Evolutionary conservation across 257 asterid genomes (phyloP).

Genomic region (Thymus mandschuricus): DNA sequence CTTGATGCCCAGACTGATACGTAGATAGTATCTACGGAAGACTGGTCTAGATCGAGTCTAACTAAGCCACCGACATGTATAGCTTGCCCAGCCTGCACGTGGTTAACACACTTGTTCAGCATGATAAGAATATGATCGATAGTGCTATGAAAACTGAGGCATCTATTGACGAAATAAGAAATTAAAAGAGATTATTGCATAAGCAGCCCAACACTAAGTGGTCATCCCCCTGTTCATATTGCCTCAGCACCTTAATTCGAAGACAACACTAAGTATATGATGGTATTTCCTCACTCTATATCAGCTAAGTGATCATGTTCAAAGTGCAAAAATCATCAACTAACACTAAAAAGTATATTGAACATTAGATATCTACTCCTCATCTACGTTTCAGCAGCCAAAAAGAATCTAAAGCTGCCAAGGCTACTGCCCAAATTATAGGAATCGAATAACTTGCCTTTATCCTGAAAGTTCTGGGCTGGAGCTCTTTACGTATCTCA

Average conservation of each 20-base stretch:
- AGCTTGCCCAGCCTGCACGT: conserved; percentile 84
- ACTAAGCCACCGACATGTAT: conserved; percentile 80
- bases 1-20: conserved; percentile 82
- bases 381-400: conserved; percentile 13
- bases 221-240: neutral
- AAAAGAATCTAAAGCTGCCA: conserved; percentile 10
- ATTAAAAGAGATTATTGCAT: neutral
- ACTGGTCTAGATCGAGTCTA: conserved; percentile 72
- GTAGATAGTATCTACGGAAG: conserved; percentile 84
- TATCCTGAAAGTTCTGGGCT: conserved; percentile 80
- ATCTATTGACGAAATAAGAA: neutral
- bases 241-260: neutral
- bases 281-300: conserved; percentile 2
- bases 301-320: neutral
- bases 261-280: neutral
- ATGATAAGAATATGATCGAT: neutral
- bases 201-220: neutral
- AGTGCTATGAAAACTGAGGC: conserved; percentile 1
- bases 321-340: conserved; percentile 21
- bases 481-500: conserved; percentile 94
- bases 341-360: conserved; percentile 18
- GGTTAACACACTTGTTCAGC: conserved; percentile 17
- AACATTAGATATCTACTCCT: conserved; percentile 14
- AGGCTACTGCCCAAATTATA: neutral
- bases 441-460: conserved; percentile 58